Conservation (phyloP, 768 basidiomycete genomes). For the Phaffia tasmanica region DNA sequence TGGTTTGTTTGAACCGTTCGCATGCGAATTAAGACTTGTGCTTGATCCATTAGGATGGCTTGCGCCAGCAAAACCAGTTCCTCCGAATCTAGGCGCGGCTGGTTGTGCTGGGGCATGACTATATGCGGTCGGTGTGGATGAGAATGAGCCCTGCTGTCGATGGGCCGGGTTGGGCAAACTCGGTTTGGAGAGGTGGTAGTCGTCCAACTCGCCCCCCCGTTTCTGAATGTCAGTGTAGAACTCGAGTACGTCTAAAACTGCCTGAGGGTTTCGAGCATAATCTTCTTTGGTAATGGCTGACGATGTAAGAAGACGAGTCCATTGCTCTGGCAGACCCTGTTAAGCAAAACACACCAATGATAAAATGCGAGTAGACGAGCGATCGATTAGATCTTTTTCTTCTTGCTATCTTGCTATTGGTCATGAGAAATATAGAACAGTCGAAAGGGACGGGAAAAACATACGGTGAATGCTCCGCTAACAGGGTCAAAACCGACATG, state of each 20-base stretch:
- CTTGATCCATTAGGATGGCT: slow-evolving; percentile 29
- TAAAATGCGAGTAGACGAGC: too few relatives aligned
- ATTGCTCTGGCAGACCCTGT: slow-evolving; percentile 92
- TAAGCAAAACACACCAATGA: neutral
- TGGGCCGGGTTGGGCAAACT: neutral
- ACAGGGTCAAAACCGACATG: slow-evolving; percentile 95
- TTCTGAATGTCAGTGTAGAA: slow-evolving; percentile 98
- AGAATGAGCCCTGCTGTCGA: slow-evolving; percentile 3
- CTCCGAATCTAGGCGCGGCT: slow-evolving; percentile 65
- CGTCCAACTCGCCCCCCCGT: slow-evolving; percentile 59
- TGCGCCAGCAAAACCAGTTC: slow-evolving; percentile 74
- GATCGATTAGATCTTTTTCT: too few relatives aligned
- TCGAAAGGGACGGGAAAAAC: slow-evolving; percentile 35
- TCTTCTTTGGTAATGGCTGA: slow-evolving; percentile 97
- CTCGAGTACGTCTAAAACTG: slow-evolving; percentile 91
- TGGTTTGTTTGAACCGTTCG: slow-evolving; percentile 39
- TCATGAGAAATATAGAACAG: neutral
- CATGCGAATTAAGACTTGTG: neutral
- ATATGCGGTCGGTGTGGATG: slow-evolving; percentile 3
- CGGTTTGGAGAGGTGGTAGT: slow-evolving; percentile 37
- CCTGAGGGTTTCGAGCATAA: slow-evolving; percentile 91
- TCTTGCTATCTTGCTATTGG: too few relatives aligned
- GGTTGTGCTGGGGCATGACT: slow-evolving; percentile 31
- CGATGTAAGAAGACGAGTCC: slow-evolving; percentile 91
- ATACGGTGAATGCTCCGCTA: slow-evolving; percentile 83